These are phyloP conservation scores for Eucalyptus camaldulensis DNA, from an alignment of 345 rosid genomes.

Conservation along the genomic window DNA sequence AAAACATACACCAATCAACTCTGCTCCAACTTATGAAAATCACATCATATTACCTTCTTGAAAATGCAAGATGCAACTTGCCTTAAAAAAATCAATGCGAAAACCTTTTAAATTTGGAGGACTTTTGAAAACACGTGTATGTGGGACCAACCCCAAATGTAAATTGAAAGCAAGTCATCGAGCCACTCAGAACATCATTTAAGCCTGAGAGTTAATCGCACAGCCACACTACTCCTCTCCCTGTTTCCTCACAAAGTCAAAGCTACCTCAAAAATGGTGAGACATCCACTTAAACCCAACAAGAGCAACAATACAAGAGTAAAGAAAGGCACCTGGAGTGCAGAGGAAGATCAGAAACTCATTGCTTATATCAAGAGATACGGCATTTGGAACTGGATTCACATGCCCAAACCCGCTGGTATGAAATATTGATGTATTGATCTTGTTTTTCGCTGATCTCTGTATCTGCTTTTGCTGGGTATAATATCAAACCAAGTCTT, in stretches of 20 bases:
- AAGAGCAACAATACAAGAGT: not conserved
- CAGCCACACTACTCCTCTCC: not conserved
- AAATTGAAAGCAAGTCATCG: not conserved
- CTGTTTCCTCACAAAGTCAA: not conserved
- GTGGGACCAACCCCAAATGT: not conserved
- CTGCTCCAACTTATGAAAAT: not conserved
- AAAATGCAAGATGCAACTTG: not conserved
- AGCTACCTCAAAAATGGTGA: not conserved
- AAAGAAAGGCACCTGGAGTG: not conserved
- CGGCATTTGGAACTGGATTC: not conserved
- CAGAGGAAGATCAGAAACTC: not conserved
- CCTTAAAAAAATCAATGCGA: not conserved
- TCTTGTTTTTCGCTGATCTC: not conserved
- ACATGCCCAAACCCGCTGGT: not conserved
- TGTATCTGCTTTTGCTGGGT: not conserved
- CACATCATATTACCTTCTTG: not conserved
- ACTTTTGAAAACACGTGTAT: not conserved
- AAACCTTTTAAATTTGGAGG: not conserved
- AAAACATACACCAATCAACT: not conserved
- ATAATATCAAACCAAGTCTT: not conserved
- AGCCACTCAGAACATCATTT: not conserved
- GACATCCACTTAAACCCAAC: not conserved
- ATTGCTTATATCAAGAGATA: not conserved
- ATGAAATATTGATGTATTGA: not conserved
- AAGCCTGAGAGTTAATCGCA: not conserved